Conservation (phyloP, 495 filamentous ascomycete species). For the Thermochaetoides thermophila region DNA sequence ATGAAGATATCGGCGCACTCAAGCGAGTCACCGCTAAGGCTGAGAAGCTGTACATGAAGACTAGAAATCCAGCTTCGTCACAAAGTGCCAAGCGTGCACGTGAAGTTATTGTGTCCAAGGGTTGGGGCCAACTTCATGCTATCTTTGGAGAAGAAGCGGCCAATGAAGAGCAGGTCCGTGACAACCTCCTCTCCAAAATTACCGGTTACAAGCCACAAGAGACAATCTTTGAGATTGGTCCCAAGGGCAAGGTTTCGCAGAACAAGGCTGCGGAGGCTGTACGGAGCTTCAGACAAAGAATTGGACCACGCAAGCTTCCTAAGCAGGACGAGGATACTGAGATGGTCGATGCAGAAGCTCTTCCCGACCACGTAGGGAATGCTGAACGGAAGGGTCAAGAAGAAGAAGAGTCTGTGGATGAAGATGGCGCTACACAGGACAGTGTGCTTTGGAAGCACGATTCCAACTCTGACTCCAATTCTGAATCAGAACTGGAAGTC, state of each 20-base stretch:
- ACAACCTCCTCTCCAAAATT: conserved; percentile 72
- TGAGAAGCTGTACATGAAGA: conserved; percentile 82
- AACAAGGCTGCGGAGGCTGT: conserved; percentile 69
- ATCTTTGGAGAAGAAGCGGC: conserved; percentile 58
- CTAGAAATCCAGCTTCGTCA: conserved; percentile 71
- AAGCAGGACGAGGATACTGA: conserved; percentile 20
- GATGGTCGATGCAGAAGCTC: conserved; percentile 24
- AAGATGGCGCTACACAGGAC: conserved; percentile 30
- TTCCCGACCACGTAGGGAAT: conserved; percentile 14
- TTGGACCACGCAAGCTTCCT: conserved; percentile 31
- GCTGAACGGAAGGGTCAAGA: conserved; percentile 20
- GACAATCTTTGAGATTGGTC: conserved; percentile 86
- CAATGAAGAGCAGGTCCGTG: conserved; percentile 50
- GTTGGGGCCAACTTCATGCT: conserved; percentile 55
- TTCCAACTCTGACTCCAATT: conserved; percentile 41
- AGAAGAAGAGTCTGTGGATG: conserved; percentile 21
- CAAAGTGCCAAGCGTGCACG: conserved; percentile 79
- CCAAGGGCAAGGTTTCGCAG: conserved; percentile 43
- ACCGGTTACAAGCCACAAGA: conserved; percentile 78
- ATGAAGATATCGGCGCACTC: conserved; percentile 55
- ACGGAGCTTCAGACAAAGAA: conserved; percentile 47
- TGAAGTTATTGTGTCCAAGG: conserved; percentile 49
- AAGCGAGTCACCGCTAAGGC: conserved; percentile 66
- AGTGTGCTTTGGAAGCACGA: conserved; percentile 38
- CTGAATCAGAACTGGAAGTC: conserved; percentile 65